A percentile compares a stretch with the other conserved stretches of the same genome.
These are phyloP conservation scores for Pyrenophora seminiperda DNA, from an alignment of 2,329 filamentous ascomycete genomes.

Conservation along the genomic window DNA sequence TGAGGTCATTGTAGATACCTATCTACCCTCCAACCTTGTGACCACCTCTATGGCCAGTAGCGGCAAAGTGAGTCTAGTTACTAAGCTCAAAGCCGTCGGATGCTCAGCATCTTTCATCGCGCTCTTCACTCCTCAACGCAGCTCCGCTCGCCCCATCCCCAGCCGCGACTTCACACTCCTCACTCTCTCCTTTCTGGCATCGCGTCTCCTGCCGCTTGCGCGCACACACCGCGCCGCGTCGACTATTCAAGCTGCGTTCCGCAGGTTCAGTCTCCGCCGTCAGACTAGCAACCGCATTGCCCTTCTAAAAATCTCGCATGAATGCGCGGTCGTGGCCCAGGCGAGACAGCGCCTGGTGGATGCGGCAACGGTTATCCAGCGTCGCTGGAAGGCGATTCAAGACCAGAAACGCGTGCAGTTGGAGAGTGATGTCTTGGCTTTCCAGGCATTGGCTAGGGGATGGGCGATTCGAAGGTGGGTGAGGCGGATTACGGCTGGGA, in stretches of 20 bases:
- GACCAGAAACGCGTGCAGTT: conserved; percentile 43
- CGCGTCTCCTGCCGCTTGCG: conserved; percentile 60
- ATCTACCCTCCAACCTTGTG: conserved; percentile 47
- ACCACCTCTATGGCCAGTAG: neutral
- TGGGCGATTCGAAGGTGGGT: conserved; percentile 47
- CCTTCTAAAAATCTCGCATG: conserved; percentile 51
- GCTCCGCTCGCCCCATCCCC: conserved; percentile 50
- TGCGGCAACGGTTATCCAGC: conserved; percentile 53
- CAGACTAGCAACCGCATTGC: conserved; percentile 42
- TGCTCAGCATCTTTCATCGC: conserved; percentile 53
- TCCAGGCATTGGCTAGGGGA: conserved; percentile 53
- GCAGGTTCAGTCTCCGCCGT: conserved; percentile 42
- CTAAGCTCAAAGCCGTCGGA: conserved; percentile 49
- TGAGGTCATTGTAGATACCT: conserved; percentile 62
- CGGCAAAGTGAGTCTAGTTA: conserved; percentile 30
- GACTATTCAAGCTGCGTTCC: conserved; percentile 60
- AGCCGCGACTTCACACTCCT: conserved; percentile 61
- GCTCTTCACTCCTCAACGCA: conserved; percentile 47
- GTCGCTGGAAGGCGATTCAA: conserved; percentile 50
- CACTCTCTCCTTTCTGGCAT: conserved; percentile 64
- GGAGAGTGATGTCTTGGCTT: conserved; percentile 45
- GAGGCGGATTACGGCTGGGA: conserved; percentile 31
- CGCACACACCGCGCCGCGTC: conserved; percentile 57
- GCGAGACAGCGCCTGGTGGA: conserved; percentile 49
- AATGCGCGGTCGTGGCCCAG: conserved; percentile 56